Conservation (phyloP, 352 stramenopile species). For the Thalassiosira hispida region DNA sequence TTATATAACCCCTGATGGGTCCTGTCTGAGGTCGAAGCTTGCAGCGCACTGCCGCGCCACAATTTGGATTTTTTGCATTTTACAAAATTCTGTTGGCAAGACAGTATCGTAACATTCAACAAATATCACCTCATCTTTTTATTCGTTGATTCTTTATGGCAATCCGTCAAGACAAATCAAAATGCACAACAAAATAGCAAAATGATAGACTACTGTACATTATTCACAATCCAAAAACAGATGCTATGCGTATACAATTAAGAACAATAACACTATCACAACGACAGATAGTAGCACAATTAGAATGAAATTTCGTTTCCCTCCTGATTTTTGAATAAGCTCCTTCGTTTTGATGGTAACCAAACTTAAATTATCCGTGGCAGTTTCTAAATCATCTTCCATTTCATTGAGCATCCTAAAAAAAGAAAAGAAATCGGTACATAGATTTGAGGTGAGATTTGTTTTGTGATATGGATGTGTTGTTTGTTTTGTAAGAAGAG, state of each 20-base stretch:
- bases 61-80: too few relatives aligned
- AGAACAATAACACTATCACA: conserved; percentile 74
- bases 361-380: conserved; percentile 67
- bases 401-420: conserved; percentile 82
- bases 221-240: not conserved
- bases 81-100: too few relatives aligned
- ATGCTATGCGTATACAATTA: conserved; percentile 71
- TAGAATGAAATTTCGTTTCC: conserved; percentile 76
- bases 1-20: too few relatives aligned
- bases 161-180: too few relatives aligned
- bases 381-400: conserved; percentile 79
- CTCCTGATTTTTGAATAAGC: conserved; percentile 78
- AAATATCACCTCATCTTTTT: too few relatives aligned
- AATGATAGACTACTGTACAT: too few relatives aligned
- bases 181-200: too few relatives aligned
- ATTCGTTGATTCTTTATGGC: too few relatives aligned
- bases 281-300: conserved; percentile 67
- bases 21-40: too few relatives aligned
- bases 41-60: too few relatives aligned
- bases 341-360: conserved; percentile 81
- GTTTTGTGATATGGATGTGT: not conserved
- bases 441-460: not conserved
- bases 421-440: not conserved
- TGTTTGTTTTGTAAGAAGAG: too few relatives aligned
- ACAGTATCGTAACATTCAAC: too few relatives aligned